phyloP scores from a whole-genome alignment of 148 eudicot species.

The Cornus controversa region DNA sequence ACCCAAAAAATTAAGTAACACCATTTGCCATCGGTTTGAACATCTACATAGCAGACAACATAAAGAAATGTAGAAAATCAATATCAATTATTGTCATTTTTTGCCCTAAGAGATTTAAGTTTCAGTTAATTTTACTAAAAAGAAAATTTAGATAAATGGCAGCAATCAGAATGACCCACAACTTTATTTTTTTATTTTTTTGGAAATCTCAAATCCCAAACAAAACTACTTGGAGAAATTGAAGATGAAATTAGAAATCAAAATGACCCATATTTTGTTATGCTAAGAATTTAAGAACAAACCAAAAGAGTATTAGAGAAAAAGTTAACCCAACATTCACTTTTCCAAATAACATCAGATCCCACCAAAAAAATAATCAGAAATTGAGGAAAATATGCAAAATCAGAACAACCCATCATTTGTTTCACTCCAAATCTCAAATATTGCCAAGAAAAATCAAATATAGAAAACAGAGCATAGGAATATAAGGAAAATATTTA shows the following conservation, averaged over 20 bases:
- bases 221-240: no score
- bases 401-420: neutral
- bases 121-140: neutral
- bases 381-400: neutral
- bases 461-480: neutral
- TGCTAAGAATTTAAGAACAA: neutral
- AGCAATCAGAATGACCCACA: neutral
- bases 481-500: neutral
- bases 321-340: neutral
- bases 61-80: neutral
- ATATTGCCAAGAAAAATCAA: neutral
- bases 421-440: neutral
- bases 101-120: neutral
- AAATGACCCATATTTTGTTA: neutral
- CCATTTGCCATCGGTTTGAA: conserved; percentile 31
- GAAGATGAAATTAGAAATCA: neutral
- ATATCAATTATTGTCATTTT: neutral
- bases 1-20: conserved; percentile 33
- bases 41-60: conserved; percentile 8
- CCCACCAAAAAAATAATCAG: neutral
- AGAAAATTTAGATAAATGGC: neutral
- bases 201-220: neutral
- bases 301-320: neutral
- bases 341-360: neutral
- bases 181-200: no score